Base-by-base conservation (phyloP, 192 early-diverging fungal species). In the Umbelopsis vinacea region DNA sequence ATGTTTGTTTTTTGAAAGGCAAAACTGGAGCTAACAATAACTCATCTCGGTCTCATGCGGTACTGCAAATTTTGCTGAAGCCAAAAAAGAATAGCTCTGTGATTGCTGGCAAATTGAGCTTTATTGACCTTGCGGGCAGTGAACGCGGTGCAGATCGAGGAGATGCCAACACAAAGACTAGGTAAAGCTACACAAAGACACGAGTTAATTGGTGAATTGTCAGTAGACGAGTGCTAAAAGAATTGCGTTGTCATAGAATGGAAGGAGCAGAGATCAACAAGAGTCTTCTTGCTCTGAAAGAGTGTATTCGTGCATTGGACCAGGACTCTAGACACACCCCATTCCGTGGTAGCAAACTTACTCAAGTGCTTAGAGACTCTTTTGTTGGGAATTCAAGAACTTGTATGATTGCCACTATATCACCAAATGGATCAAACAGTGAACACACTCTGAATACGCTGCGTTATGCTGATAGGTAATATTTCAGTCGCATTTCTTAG, bases 191-290 rank as follows among this genome's bases (percentile, higher is more conserved):
- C 8, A 17, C 52, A 12, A 68, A 68, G 24, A 29, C 29, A 29
- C 29, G 29, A 29, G 29, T 29, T 2, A 29, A 29, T 1, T 3
- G 3, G 29, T 29, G n/a, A 29, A 29, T 29, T 29, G 29, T 29
- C 29, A 29, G 29, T 29, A 29, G 29, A 29, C 29, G 21, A 40
- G 46, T 5, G n/a, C 43, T 43, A 45, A 23, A n/a, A 68, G 22
- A 50, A 9, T 24, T 67, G 22, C 10, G 7, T 70, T 37, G 47
- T 3, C 71, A n/a, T 73, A 90, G 94, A 74, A 94, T 95, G 93
- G 97, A 99, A 76, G 97, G 96, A 10, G 93, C 96, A 0, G 96
- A 99, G 79, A 99, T 99, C 84, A 99, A 99, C 84, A 97, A 97
- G 80, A 95, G 94, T 73, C 81, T 99, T 68, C 82, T 99, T 57